phyloP scores from a whole-genome alignment of 2,329 filamentous ascomycete species.

The Kalmusia sp. region DNA sequence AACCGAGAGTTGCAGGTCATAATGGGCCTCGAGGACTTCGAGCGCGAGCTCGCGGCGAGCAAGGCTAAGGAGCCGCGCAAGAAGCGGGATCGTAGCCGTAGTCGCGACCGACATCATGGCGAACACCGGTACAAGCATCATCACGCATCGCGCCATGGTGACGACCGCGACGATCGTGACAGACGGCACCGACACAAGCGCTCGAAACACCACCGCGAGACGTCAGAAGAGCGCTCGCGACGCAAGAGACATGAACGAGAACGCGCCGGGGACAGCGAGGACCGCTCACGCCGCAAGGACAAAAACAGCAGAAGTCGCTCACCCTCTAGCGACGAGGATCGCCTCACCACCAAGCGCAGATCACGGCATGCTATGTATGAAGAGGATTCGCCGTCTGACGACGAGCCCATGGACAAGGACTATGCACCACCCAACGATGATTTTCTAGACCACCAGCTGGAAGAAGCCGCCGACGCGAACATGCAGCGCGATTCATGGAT shows the following conservation, averaged over 20 bases:
- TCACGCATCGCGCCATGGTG: conserved; percentile 52
- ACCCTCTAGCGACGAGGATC: conserved; percentile 42
- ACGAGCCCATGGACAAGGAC: conserved; percentile 52
- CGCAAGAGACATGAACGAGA: conserved; percentile 51
- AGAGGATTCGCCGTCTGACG: conserved; percentile 37
- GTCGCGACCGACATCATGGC: conserved; percentile 41
- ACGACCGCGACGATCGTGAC: conserved; percentile 55
- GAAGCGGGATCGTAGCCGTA: conserved; percentile 54
- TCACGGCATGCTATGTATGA: conserved; percentile 44
- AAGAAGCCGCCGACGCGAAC: conserved; percentile 44
- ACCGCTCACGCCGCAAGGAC: conserved; percentile 44
- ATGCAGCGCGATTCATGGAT: conserved; percentile 89
- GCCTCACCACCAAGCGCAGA: conserved; percentile 40
- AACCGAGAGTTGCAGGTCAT: conserved; percentile 16
- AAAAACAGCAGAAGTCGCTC: conserved; percentile 31
- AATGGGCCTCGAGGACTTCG: conserved; percentile 76
- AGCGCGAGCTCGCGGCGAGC: conserved; percentile 74
- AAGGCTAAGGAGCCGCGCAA: conserved; percentile 62
- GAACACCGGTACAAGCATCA: conserved; percentile 54
- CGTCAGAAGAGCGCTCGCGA: conserved; percentile 47
- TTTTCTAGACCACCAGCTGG: conserved; percentile 51
- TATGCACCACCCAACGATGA: conserved; percentile 51
- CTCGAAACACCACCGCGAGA: conserved; percentile 61
- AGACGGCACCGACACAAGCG: conserved; percentile 68
- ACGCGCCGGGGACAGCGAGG: conserved; percentile 48